phyloP scores from a whole-genome alignment of 1,284 basidiomycete genomes.

The Naganishia liquefaciens region DNA sequence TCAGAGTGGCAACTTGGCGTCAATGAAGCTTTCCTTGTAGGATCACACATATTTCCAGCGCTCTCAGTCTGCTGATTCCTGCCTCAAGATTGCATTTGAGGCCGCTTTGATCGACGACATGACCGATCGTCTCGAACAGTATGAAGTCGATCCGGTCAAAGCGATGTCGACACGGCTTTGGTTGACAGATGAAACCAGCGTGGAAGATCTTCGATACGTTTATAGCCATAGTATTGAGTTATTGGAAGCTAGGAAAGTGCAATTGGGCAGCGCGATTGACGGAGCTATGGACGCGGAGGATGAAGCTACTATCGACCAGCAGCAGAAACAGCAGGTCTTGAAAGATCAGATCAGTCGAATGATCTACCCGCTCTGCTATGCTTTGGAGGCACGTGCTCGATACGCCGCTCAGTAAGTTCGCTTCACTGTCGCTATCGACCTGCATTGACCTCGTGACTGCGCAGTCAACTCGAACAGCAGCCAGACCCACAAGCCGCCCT shows the following conservation, averaged over 20 bases:
- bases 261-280: conserved; percentile 56
- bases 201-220: conserved; percentile 70
- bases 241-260: conserved; percentile 56
- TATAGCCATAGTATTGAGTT: conserved; percentile 66
- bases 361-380: conserved; percentile 67
- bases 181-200: conserved; percentile 70
- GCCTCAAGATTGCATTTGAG: conserved; percentile 65
- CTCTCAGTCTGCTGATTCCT: conserved; percentile 14
- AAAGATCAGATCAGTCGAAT: conserved; percentile 71
- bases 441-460: conserved; percentile 42
- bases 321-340: conserved; percentile 41
- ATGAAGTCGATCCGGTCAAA: conserved; percentile 65
- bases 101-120: conserved; percentile 71
- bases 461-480: conserved; percentile 43
- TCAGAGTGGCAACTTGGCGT: conserved; percentile 65
- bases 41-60: conserved; percentile 59
- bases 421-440: conserved; percentile 37
- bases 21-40: conserved; percentile 60
- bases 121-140: conserved; percentile 67
- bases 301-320: conserved; percentile 35
- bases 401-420: conserved; percentile 66
- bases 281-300: conserved; percentile 39
- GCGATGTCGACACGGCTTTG: conserved; percentile 72
- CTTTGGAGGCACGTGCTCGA: conserved; percentile 69
- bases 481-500: conserved; percentile 45